These are phyloP conservation scores for Amphibolis antarctica DNA, from an alignment of 106 monocot species.

Conservation along the genomic window DNA sequence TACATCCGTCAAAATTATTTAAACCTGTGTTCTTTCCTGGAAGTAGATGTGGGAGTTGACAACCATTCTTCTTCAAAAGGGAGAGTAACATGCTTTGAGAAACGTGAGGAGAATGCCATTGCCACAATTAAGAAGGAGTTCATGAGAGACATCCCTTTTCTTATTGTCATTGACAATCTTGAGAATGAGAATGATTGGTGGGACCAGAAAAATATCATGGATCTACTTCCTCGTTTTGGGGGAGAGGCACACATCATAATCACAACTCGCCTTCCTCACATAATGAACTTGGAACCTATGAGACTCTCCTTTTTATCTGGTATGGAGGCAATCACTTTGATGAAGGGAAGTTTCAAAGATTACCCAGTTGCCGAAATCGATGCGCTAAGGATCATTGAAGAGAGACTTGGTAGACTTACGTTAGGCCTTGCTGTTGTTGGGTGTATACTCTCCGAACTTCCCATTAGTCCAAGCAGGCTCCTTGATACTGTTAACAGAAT, in stretches of 20 bases:
- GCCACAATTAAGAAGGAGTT: constrained; percentile 65
- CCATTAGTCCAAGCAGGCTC: constrained; percentile 73
- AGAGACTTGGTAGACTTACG: constrained; percentile 73
- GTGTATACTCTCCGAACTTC: constrained; percentile 70
- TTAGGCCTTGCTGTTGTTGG: constrained; percentile 71
- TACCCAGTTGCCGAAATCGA: constrained; percentile 61
- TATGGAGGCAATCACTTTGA: constrained; percentile 69
- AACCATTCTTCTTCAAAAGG: constrained; percentile 47
- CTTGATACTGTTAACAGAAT: constrained; percentile 78
- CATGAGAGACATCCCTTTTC: constrained; percentile 63
- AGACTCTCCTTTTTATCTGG: constrained; percentile 84
- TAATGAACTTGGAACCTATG: constrained; percentile 84
- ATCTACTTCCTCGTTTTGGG: constrained; percentile 76
- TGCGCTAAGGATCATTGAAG: constrained; percentile 70
- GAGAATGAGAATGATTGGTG: constrained; percentile 95
- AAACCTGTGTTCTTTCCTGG: constrained; percentile 52
- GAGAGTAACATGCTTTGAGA: constrained; percentile 62
- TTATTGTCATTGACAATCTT: constrained; percentile 80
- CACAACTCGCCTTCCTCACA: constrained; percentile 58
- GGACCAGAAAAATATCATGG: constrained; percentile 62
- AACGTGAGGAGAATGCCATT: constrained; percentile 86
- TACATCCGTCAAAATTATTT: constrained; percentile 84
- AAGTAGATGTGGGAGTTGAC: constrained; percentile 52
- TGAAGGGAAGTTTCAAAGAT: constrained; percentile 70
- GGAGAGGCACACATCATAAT: constrained; percentile 87